Base-by-base conservation (phyloP, 2,329 filamentous ascomycete genomes). In the Alternaria triticina region DNA sequence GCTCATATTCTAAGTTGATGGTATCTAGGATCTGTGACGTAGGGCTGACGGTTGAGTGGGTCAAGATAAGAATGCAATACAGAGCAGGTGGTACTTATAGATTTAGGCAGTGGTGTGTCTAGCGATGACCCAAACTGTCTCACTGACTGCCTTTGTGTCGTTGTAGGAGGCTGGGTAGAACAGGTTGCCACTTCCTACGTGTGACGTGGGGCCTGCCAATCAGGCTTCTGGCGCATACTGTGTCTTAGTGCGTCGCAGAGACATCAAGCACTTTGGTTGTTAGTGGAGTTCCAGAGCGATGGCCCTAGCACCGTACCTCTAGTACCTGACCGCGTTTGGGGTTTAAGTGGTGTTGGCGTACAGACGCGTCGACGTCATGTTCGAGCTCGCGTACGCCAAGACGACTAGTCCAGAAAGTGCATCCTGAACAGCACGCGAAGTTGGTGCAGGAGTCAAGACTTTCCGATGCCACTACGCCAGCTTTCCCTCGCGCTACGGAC, bases 391-490 rank as follows among this genome's bases (percentile, higher is more conserved):
- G 11, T 43, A 10, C 22, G 70, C 71, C 71, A 74, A 75, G 72
- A 17, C 71, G 62, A 23, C 74, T 76, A 75, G 59, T 51, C 58
- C 55, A 54, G 65, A 69, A 68, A 65, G 63, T 65, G 63, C 64
- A 69, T 68, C 67, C 68, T 62, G 59, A 60, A 67, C 61, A 67
- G 54, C 28, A 54, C 25, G 44, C 58, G 33, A 44, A 59, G 46
- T 49, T 59, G 28, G 33, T 64, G 56, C 65, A 68, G 54, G 27
- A 60, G 52, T 59, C 64, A 63, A 72, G 66, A 70, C 64, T 62
- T 67, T 68, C 66, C 72, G 54, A 80, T 80, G 78, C 69, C 71
- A 67, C 67, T 74, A 57, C 76, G 74, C 54, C 68, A 67, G 60
- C 65, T 73, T 56, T 67, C 70, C 36, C 45, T 54, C 46, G 69